Base-by-base conservation (phyloP, 306 rosid genomes). In the Corylus avellana region DNA sequence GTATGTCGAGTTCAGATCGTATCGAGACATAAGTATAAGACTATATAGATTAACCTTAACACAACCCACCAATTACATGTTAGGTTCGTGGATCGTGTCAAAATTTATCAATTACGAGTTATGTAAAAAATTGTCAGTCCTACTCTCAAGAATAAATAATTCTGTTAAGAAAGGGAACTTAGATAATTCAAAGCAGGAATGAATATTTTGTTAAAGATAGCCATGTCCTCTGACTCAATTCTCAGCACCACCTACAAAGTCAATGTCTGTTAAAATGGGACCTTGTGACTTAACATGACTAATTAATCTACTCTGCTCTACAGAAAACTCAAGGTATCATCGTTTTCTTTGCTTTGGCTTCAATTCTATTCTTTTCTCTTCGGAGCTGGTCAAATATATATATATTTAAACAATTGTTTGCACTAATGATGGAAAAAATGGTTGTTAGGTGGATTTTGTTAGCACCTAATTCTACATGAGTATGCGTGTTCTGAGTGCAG, bases 401-500 rank as follows among this genome's bases (percentile, higher is more conserved):
- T 12, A 64, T 13, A 64, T 37, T 37, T 6, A 17, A 35, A 35
- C 18, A 64, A 4, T 32, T 64, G 70, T 64, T 64, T 6, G 70
- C 7, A 35, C 47, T 1, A 64, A 35, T 32, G n/a, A 17, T 13
- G 42, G 47, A 35, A 64, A 35, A 64, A 2, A 64, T 14, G 12
- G n/a, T 35, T 32, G 22, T 35, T 64, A 14, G 70, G 46, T 64
- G 42, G 70, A 64, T 64, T 64, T 64, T 64, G 47, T 64, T 35
- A 35, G 47, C 46, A 64, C 22, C 22, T 35, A 64, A 35, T 64
- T 35, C 22, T 35, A 32, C 7, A 2, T 35, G 20, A 64, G 32
- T 8, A 63, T 32, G 2, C 25, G 25, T 63, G n/a, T 44, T 16
- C 44, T 63, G 7, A 16, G 12, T 12, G 8, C 70, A 63, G 12